A percentile compares a stretch with the other conserved stretches of the same genome.
Conservation (phyloP, 805 yeast species). For the Yamadazyma insecticola region DNA sequence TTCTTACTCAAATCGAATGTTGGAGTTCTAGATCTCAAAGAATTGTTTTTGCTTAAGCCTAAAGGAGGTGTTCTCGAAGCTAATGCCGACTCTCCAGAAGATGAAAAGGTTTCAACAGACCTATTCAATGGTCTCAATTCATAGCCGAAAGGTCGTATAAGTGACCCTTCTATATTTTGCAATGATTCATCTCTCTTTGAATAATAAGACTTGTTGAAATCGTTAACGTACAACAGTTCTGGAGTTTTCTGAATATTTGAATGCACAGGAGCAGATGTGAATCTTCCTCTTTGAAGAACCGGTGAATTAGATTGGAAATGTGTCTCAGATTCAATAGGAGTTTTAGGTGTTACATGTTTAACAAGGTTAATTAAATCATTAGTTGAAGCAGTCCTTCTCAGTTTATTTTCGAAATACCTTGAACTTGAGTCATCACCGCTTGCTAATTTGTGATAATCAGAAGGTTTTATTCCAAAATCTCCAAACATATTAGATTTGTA, state of each 20-base stretch:
- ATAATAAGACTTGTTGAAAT: constrained; percentile 2
- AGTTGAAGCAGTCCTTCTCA: constrained; percentile 13
- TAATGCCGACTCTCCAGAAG: constrained; percentile 15
- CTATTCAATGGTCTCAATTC: constrained; percentile 27
- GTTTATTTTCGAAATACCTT: constrained; percentile 7
- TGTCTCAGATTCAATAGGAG: constrained; percentile 4
- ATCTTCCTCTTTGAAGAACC: too few relatives aligned
- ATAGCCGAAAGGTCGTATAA: constrained; percentile 9
- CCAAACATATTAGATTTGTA: constrained; percentile 27
- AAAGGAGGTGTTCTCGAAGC: constrained; percentile 10
- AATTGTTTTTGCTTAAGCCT: constrained; percentile 9
- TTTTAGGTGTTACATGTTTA: constrained; percentile 3
- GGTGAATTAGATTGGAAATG: neutral
- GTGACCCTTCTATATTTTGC: constrained; percentile 6
- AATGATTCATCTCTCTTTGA: constrained; percentile 7
- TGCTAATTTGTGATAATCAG: constrained; percentile 3
- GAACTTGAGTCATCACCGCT: constrained; percentile 6
- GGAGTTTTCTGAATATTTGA: constrained; percentile 1
- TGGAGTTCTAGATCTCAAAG: constrained; percentile 7
- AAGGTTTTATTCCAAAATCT: constrained; percentile 9
- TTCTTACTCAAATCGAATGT: neutral
- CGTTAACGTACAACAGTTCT: neutral
- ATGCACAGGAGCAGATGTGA: constrained; percentile 2
- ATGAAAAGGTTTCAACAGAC: constrained; percentile 27
- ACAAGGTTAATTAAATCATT: constrained; percentile 11